Conservation (phyloP, 2,329 filamentous ascomycete genomes). For the Fusarium pseudoanthophilum region DNA sequence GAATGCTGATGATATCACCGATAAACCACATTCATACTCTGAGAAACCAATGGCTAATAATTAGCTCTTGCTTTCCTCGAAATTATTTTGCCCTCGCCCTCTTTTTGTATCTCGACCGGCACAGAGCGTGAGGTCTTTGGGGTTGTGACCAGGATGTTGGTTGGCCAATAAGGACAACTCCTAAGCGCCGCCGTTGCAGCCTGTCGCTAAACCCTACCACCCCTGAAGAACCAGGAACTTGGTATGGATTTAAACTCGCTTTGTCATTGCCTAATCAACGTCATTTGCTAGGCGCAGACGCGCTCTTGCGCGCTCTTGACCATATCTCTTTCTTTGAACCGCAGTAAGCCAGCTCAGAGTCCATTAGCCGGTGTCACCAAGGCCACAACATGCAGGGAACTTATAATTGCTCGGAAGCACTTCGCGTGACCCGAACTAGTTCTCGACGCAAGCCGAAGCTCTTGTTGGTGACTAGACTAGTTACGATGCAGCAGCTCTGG, state of each 20-base stretch:
- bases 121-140: conserved; percentile 26
- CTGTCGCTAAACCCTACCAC: conserved; percentile 42
- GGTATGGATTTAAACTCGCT: conserved; percentile 16
- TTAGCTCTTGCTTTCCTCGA: background rate
- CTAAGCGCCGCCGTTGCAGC: conserved; percentile 48
- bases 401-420: conserved; percentile 10
- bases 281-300: conserved; percentile 23
- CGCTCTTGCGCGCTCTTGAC: conserved; percentile 21
- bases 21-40: background rate
- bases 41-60: background rate
- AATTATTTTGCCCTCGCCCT: background rate
- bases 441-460: conserved; percentile 21
- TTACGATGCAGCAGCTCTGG: conserved; percentile 29
- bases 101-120: background rate
- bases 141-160: conserved; percentile 39
- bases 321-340: background rate
- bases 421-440: conserved; percentile 17
- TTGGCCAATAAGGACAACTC: conserved; percentile 42
- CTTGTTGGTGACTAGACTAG: conserved; percentile 41
- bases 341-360: conserved; percentile 1
- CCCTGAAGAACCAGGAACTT: conserved; percentile 33
- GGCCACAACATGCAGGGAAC: conserved; percentile 25
- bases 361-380: conserved; percentile 16
- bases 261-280: conserved; percentile 28
- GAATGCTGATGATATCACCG: background rate